Evolutionary conservation across 2,329 filamentous ascomycete genomes (phyloP).

Genomic region (Hypocreales sp.): DNA sequence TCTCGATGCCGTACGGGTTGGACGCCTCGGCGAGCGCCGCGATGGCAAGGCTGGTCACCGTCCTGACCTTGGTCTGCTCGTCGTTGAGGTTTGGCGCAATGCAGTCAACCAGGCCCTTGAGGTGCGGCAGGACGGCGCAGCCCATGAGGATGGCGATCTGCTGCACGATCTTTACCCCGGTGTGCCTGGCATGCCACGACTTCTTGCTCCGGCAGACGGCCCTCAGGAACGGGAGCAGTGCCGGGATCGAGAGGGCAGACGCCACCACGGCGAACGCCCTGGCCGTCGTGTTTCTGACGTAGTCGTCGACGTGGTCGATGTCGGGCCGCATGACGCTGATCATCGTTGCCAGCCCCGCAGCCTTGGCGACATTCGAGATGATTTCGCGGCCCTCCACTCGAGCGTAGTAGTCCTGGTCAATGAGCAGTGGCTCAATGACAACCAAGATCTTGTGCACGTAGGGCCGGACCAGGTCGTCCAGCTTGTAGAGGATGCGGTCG

Average conservation of each 20-base stretch:
- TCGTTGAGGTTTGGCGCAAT: conserved; percentile 93
- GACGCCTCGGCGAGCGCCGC: conserved; percentile 90
- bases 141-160: conserved; percentile 99
- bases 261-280: conserved; percentile 95
- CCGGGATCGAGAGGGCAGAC: conserved; percentile 88
- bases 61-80: conserved; percentile 94
- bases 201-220: conserved; percentile 97
- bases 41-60: conserved; percentile 88
- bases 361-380: conserved; percentile 94
- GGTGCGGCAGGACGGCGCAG: conserved; percentile 84
- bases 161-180: conserved; percentile 97
- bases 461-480: conserved; percentile 88
- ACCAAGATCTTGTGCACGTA: conserved; percentile 98
- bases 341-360: conserved; percentile 94
- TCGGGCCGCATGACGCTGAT: conserved; percentile 98
- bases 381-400: conserved; percentile 97
- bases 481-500: conserved; percentile 94
- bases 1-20: conserved; percentile 97
- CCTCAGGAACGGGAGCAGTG: conserved; percentile 82
- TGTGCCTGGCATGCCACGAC: conserved; percentile 96
- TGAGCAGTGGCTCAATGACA: conserved; percentile 96
- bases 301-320: conserved; percentile 96
- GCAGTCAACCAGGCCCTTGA: conserved; percentile 92
- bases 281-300: conserved; percentile 94
- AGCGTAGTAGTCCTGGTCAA: conserved; percentile 98